Conservation (phyloP, 768 basidiomycete genomes). For the Leccinum aurantiacum region DNA sequence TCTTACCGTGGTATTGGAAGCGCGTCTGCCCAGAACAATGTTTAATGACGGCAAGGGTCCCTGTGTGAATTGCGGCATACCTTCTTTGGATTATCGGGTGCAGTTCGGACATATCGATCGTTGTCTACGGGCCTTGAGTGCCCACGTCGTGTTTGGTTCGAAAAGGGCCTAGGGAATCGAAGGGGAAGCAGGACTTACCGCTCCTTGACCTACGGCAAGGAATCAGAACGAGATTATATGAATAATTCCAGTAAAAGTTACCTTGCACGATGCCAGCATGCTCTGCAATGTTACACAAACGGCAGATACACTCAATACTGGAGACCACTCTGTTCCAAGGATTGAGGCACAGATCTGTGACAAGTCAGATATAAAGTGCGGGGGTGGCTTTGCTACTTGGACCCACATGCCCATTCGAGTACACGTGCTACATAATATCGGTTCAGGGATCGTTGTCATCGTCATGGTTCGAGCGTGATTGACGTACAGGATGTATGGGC, state of each 20-base stretch:
- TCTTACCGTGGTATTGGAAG: slow-evolving; percentile 79
- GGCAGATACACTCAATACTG: slow-evolving; percentile 78
- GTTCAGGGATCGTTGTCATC: slow-evolving; percentile 11
- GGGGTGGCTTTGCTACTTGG: background rate
- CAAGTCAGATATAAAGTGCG: slow-evolving; percentile 19
- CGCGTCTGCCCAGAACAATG: slow-evolving; percentile 51
- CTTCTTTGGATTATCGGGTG: slow-evolving; percentile 87
- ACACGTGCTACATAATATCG: slow-evolving; percentile 61
- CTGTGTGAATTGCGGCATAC: slow-evolving; percentile 37
- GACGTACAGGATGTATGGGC: slow-evolving; percentile 77
- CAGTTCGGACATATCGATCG: slow-evolving; percentile 74
- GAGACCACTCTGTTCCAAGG: slow-evolving; percentile 87
- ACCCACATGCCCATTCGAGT: slow-evolving; percentile 82
- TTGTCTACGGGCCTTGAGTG: slow-evolving; percentile 71
- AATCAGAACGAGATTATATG: background rate
- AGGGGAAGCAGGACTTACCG: slow-evolving; percentile 46
- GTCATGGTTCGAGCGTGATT: background rate
- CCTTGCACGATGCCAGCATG: slow-evolving; percentile 93
- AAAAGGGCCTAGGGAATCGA: background rate
- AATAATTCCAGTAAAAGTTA: slow-evolving; percentile 26
- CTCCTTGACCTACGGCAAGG: slow-evolving; percentile 51
- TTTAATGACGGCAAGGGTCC: slow-evolving; percentile 8
- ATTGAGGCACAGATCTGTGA: slow-evolving; percentile 85
- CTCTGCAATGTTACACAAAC: slow-evolving; percentile 87
- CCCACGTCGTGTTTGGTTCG: slow-evolving; percentile 7